These are phyloP conservation scores for Quercus tomentella DNA, from an alignment of 331 rosid genomes.

Conservation along the genomic window DNA sequence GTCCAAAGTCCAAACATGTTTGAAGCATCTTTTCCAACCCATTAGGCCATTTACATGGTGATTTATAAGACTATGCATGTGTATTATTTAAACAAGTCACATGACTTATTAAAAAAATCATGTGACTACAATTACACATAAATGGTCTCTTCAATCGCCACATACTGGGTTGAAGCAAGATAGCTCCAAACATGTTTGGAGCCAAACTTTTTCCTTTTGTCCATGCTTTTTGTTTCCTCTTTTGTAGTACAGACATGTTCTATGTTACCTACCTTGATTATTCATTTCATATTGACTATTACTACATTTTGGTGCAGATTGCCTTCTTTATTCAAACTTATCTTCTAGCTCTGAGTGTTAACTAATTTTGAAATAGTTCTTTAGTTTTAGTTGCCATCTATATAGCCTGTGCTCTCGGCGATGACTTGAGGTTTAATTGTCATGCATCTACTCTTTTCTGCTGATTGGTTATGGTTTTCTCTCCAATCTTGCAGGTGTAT, in stretches of 20 bases:
- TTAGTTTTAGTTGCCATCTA: background rate
- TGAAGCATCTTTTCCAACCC: no score
- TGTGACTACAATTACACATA: no score
- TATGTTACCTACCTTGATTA: background rate
- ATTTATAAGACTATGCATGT: no score
- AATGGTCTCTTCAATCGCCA: no score
- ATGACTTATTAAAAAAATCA: no score
- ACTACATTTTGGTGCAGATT: background rate
- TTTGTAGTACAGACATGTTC: background rate
- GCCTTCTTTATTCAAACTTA: background rate
- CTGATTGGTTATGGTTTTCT: constrained; percentile 5
- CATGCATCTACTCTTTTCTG: background rate
- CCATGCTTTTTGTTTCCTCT: background rate
- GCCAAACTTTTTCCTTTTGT: no score
- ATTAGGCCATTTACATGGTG: no score
- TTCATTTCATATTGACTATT: background rate
- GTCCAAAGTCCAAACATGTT: no score
- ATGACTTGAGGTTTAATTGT: background rate
- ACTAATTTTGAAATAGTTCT: background rate
- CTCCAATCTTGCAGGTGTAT: constrained; percentile 52
- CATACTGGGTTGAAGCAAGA: no score
- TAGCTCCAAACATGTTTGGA: no score
- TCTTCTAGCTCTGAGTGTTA: background rate
- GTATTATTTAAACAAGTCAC: no score
- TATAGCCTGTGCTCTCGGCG: background rate